Percentiles rank a stretch among this genome's conserved stretches.
phyloP scores from a whole-genome alignment of 305 asterid genomes.

The Fraxinus platypoda region DNA sequence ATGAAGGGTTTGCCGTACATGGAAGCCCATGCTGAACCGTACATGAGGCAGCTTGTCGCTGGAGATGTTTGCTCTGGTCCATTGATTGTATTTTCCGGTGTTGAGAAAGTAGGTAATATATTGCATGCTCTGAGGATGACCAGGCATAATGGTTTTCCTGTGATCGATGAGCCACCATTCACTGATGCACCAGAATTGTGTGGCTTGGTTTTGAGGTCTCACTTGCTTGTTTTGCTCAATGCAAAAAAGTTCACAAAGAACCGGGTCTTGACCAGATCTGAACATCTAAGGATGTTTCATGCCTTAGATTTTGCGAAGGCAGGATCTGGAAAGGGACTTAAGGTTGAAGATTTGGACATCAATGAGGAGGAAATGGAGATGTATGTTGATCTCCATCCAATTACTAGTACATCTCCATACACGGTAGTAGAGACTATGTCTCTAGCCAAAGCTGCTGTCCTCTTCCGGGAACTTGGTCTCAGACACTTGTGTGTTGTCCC shows the following conservation, averaged over 20 bases:
- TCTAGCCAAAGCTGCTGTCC: constrained; percentile 88
- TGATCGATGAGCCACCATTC: constrained; percentile 86
- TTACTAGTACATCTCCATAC: constrained; percentile 83
- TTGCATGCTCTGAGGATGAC: constrained; percentile 61
- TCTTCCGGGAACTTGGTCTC: constrained; percentile 86
- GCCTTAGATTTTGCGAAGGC: constrained; percentile 89
- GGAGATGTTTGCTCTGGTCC: constrained; percentile 97
- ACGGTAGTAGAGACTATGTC: constrained; percentile 94
- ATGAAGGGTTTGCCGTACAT: constrained; percentile 96
- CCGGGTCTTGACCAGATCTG: constrained; percentile 44
- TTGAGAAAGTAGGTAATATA: constrained; percentile 76
- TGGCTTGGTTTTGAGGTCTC: constrained; percentile 83
- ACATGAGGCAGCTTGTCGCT: constrained; percentile 82
- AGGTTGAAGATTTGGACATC: constrained; percentile 67
- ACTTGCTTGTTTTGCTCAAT: constrained; percentile 72
- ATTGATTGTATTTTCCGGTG: constrained; percentile 64
- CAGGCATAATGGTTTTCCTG: constrained; percentile 85
- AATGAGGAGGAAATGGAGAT: constrained; percentile 77
- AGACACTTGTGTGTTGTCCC: constrained; percentile 91
- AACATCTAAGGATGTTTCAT: constrained; percentile 43
- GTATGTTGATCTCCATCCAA: constrained; percentile 89
- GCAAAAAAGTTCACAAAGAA: constrained; percentile 63
- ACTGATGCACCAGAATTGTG: constrained; percentile 71
- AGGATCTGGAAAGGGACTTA: constrained; percentile 86
- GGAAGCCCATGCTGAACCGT: constrained; percentile 94